phyloP scores from a whole-genome alignment of 495 filamentous ascomycete genomes.

The Beverwykella pulmonaria region DNA sequence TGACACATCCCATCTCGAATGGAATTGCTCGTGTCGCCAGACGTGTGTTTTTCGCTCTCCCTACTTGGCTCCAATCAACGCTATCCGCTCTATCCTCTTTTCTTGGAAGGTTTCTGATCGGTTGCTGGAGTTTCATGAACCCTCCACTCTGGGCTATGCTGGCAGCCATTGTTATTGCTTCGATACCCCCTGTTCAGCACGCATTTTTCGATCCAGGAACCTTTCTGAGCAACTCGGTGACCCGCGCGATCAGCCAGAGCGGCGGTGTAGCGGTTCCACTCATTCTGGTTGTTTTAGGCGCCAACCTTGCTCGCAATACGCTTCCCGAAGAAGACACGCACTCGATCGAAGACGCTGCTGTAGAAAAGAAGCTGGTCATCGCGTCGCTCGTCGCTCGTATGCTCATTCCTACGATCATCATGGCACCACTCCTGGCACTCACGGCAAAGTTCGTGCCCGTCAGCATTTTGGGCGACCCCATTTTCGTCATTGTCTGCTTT shows the following conservation, averaged over 20 bases:
- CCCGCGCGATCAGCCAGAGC: conserved; percentile 78
- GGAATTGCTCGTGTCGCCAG: conserved; percentile 17
- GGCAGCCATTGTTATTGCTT: conserved; percentile 82
- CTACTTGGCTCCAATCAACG: conserved; percentile 58
- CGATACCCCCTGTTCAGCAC: conserved; percentile 78
- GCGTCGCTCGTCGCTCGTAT: conserved; percentile 86
- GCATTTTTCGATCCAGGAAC: conserved; percentile 88
- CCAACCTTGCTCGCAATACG: conserved; percentile 72
- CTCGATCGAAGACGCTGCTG: conserved; percentile 58
- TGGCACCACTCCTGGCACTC: conserved; percentile 90
- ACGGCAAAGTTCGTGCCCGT: conserved; percentile 88
- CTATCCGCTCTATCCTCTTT: conserved; percentile 52
- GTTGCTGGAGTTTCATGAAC: conserved; percentile 94
- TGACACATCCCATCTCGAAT: conserved; percentile 7
- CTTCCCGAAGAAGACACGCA: conserved; percentile 56
- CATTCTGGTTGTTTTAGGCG: conserved; percentile 94
- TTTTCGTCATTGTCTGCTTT: conserved; percentile 97
- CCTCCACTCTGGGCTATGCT: conserved; percentile 98
- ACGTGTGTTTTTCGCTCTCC: conserved; percentile 55
- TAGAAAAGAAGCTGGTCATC: conserved; percentile 74
- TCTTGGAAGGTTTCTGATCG: conserved; percentile 59
- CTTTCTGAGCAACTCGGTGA: conserved; percentile 91
- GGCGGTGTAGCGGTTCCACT: conserved; percentile 91
- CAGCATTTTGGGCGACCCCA: conserved; percentile 95
- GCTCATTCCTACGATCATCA: conserved; percentile 87